Percentiles rank a stretch among this genome's conserved stretches.
Evolutionary conservation across 371 early-diverging fungal species (phyloP).

Genomic region (Chytridiales sp.): DNA sequence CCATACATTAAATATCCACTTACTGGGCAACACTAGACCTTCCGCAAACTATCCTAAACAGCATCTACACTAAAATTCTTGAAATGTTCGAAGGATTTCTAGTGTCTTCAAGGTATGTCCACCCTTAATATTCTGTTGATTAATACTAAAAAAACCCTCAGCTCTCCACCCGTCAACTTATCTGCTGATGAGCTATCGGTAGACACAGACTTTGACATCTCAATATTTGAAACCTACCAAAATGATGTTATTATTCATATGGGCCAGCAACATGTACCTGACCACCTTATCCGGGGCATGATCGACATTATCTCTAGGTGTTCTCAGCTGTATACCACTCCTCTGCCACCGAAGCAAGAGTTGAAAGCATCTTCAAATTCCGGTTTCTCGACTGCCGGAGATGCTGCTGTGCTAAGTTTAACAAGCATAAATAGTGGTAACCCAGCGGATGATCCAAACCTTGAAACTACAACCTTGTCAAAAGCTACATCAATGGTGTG

Average conservation of each 20-base stretch:
- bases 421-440: neutral
- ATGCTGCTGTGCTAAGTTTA: too few species aligned
- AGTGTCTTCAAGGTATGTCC: slow-evolving; percentile 61
- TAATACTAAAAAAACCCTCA: slow-evolving; percentile 17
- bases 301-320: slow-evolving; percentile 60
- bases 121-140: neutral
- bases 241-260: slow-evolving; percentile 67
- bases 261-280: slow-evolving; percentile 66
- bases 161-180: slow-evolving; percentile 59
- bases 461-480: slow-evolving; percentile 28
- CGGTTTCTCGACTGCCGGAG: too few species aligned
- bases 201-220: slow-evolving; percentile 80
- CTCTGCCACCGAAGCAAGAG: slow-evolving; percentile 5
- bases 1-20: slow-evolving; percentile 9
- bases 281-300: slow-evolving; percentile 55
- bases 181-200: slow-evolving; percentile 67
- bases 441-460: neutral
- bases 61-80: slow-evolving; percentile 67
- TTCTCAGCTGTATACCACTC: slow-evolving; percentile 46
- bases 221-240: slow-evolving; percentile 63
- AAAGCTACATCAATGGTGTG: slow-evolving; percentile 12
- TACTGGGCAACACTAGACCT: slow-evolving; percentile 39
- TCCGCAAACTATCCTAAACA: slow-evolving; percentile 56
- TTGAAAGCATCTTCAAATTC: too few species aligned
- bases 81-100: slow-evolving; percentile 71